Base-by-base conservation (phyloP, 257 asterid species). In the Rauvolfia tetraphylla region DNA sequence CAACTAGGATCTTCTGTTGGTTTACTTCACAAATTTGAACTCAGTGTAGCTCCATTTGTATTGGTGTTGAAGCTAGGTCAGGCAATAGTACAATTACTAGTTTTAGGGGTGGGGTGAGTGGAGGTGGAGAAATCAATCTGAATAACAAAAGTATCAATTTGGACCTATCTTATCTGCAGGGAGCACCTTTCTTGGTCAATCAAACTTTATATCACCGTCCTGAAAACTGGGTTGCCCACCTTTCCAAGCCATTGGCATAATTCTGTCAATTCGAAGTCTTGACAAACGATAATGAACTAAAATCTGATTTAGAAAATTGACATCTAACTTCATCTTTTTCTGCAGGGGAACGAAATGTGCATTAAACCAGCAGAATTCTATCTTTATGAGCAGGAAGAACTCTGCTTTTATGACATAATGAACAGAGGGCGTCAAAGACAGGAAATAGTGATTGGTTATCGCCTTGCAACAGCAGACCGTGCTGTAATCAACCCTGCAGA, bases 281-380 rank as follows among this genome's bases (percentile, higher is more conserved):
- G 5, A 10, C 1, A 0, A 13, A 49, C 71, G 42, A 20, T 36
- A 34, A 11, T 29, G 31, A 76, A 27, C 5, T 7, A 25, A 4
- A 6, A 44, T 41, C 61, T n/a, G 10, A 29, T 29, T 42, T 27
- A 59, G 38, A 59, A 61, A 33, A 14, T 6, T 31, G 33, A 53
- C 27, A 53, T 34, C 62, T 71, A 53, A 71, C 39, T 39, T 49
- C 38, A 13, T 73, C 58, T 54, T 34, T 61, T 39, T 73, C 31
- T 80, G 77, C 91, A 94, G 98, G 98, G 98, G 75, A 90, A 89
- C 76, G 95, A 94, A 87, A 85, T 92, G 97, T 94, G 97, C 91
- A 94, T 94, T 79, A 94, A 90, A 87, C 92, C 96, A 13, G 97
- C 97, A 70, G 98, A 92, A 78, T 94, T 87, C 86, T 94, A 94